These are phyloP conservation scores for Chloridella minuta DNA, from an alignment of 352 stramenopile species.

Conservation along the genomic window DNA sequence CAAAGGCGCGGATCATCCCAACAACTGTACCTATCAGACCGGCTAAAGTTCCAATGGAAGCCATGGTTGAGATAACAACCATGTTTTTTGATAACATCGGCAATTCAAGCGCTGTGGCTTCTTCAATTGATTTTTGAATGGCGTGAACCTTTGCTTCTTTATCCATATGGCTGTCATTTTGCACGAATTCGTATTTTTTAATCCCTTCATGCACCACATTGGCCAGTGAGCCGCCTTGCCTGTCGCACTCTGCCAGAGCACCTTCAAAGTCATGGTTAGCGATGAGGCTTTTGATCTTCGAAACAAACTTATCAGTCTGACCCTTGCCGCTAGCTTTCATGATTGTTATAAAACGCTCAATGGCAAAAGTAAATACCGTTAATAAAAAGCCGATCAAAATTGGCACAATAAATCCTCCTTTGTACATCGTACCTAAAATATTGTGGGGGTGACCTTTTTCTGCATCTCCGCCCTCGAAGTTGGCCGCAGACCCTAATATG, in stretches of 20 bases:
- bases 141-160: background rate
- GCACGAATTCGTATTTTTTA: background rate
- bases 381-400: constrained; percentile 7
- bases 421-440: background rate
- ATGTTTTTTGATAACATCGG: background rate
- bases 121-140: background rate
- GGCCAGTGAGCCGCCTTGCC: background rate
- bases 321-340: background rate
- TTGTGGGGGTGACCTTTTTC: background rate
- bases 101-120: background rate
- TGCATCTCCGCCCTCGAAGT: background rate
- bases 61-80: background rate
- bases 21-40: background rate
- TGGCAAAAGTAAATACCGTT: background rate
- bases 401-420: background rate
- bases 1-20: background rate
- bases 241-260: background rate
- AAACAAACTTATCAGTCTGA: background rate
- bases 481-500: background rate
- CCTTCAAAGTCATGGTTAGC: background rate
- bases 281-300: background rate
- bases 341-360: background rate
- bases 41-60: background rate
- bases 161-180: background rate
- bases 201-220: background rate